Evolutionary conservation across 2,329 filamentous ascomycete species (phyloP), one percentile per base, ranked within the genome.

Genomic region (Dactylellina drechsleri): DNA sequence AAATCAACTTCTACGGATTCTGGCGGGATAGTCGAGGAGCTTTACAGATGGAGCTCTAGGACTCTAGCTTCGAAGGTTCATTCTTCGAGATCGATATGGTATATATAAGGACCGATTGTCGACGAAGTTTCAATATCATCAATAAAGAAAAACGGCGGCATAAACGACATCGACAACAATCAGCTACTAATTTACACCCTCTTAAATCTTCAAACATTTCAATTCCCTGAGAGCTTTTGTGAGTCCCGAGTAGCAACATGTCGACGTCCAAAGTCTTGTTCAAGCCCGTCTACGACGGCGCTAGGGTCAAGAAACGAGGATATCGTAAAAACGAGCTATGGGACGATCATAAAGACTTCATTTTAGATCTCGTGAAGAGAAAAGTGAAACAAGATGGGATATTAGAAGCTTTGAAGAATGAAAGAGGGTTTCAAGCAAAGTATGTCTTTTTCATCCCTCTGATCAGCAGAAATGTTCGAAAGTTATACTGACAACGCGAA

Each of bases 281-380:
- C 50, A 74, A 74, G 23, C 49, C 49, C 4, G 20, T 49, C 18
- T 74, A 74, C 49, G 68, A 74, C 16, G 68, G 68, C 49, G 26
- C 60, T 7, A 36, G 41, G 13, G 61, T 66, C 20, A 56, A 53
- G 31, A 74, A 66, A 47, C 68, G 68, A 16, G 57, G 49, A 7
- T 74, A 74, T 18, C 68, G 68, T 45, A 56, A n/a, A 45, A 66
- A 41, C 8, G 68, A 74, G n/a, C 41, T 28, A 0, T 74, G 68
- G 68, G 61, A 66, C 31, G 61, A 74, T n/a, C 68, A 74, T 18
- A 74, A 67, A 52, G 61, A 74, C 13, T 66, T 66, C 26, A 62
- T 74, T n/a, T 16, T 74, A 3, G 41, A 31, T 15, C 68, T 74
- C 10, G n/a, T 54, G 1, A 43, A 62, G 10, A 36, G 60, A 1